Evolutionary conservation across 345 rosid genomes (phyloP).

Genomic region (Ricinus communis): DNA sequence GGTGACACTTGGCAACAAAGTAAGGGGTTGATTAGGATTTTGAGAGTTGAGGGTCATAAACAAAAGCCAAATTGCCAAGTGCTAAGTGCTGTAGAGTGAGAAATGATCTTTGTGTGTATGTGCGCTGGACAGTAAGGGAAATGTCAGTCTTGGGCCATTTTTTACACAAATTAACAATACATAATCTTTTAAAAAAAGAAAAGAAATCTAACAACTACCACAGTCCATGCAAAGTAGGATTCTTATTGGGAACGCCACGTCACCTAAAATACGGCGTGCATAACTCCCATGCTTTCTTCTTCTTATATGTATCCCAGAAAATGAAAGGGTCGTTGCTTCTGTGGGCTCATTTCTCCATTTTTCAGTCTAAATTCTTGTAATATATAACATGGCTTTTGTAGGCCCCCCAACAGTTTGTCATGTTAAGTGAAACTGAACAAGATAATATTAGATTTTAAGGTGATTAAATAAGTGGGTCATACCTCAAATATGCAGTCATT

Average conservation of each 20-base stretch:
- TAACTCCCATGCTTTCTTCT: slow-evolving; percentile 39
- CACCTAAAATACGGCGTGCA: slow-evolving; percentile 50
- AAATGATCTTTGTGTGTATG: neutral
- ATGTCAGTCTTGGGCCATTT: neutral
- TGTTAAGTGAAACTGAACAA: too few relatives aligned
- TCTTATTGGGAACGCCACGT: slow-evolving; percentile 59
- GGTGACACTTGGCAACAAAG: slow-evolving; percentile 46
- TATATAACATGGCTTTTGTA: too few relatives aligned
- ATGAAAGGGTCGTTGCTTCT: too few relatives aligned
- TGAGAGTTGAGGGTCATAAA: neutral
- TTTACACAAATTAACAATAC: too few relatives aligned
- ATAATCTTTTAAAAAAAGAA: too few relatives aligned
- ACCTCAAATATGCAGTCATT: too few relatives aligned
- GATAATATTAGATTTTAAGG: too few relatives aligned
- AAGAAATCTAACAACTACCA: too few relatives aligned
- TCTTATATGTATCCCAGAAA: neutral
- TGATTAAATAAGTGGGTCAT: too few relatives aligned
- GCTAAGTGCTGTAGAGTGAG: slow-evolving; percentile 42
- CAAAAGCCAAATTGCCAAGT: neutral
- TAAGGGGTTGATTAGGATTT: slow-evolving; percentile 8
- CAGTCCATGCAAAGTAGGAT: slow-evolving; percentile 26
- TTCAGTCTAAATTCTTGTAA: too few relatives aligned
- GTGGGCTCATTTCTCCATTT: too few relatives aligned
- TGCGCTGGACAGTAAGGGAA: neutral
- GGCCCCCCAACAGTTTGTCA: too few relatives aligned